Percentiles rank a stretch among this genome's conserved stretches.
Evolutionary conservation across 2,329 filamentous ascomycete species (phyloP).

Genomic region (Magnaporthiopsis incrustans): DNA sequence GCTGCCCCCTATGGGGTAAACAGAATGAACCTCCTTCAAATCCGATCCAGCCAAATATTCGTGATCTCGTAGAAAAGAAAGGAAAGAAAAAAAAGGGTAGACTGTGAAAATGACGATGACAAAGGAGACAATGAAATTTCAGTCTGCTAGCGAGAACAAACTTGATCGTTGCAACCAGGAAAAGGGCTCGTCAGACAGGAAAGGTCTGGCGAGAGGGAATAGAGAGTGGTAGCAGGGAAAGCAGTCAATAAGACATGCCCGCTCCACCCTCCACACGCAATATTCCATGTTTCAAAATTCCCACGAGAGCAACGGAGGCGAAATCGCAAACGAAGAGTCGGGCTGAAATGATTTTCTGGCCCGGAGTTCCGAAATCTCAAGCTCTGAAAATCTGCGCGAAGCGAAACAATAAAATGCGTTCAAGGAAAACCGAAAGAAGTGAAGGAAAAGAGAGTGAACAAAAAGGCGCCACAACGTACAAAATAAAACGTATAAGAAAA

Average conservation of each 20-base stretch:
- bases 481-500: slow-evolving; percentile 17
- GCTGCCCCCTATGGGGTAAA: not conserved
- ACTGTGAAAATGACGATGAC: not conserved
- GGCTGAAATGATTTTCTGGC: too few relatives aligned
- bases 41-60: not conserved
- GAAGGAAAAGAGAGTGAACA: slow-evolving; percentile 11
- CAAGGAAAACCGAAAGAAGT: slow-evolving; percentile 8
- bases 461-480: slow-evolving; percentile 7
- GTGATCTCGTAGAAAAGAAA: not conserved
- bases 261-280: too few relatives aligned
- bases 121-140: not conserved
- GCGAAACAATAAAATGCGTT: not conserved
- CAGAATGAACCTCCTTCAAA: not conserved
- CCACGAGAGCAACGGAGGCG: too few relatives aligned
- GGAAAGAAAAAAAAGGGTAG: not conserved
- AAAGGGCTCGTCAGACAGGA: not conserved
- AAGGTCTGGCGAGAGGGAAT: too few relatives aligned
- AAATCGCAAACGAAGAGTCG: too few relatives aligned
- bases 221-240: too few relatives aligned
- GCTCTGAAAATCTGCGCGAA: not conserved
- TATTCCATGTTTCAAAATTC: too few relatives aligned
- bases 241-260: too few relatives aligned
- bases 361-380: too few relatives aligned
- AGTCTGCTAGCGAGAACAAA: not conserved
- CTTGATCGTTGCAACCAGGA: not conserved